Evolutionary conservation across 176 grass and related monocot species (phyloP), one percentile per base, ranked within the genome.

Genomic region (Triticum aestivum): DNA sequence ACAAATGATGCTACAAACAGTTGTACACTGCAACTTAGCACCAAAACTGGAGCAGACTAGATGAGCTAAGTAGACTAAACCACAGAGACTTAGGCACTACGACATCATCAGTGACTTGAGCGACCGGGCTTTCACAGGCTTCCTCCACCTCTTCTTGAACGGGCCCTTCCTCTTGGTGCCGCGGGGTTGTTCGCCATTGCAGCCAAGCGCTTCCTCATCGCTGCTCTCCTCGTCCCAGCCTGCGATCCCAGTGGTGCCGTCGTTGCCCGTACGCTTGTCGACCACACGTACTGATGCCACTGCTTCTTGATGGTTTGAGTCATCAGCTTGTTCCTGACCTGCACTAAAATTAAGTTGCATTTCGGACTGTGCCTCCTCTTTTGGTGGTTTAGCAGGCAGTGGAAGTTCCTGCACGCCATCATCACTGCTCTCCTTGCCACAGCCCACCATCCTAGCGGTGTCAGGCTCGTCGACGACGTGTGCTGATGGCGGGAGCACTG

Each of bases 21-120:
- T 45, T 27, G n/a, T 61, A 45, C 52, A 75, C 27, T 37, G n/a
- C 72, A 64, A 35, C 29, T 61, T 42, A 70, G 35, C 62, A n/a
- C n/a, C 26, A 62, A 56, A 26, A 80, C 10, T 1, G 12, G 35
- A 37, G 9, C 3, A 35, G 17, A 21, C 11, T 38, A 21, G 54
- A 20, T 65, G 73, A 54, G 42, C 41, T 13, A 65, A 27, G 9
- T 34, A 49, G 20, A 8, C 52, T 9, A 58, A 41, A 41, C 39
- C 4, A 35, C 10, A 3, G 14, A 17, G 9, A 78, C 7, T 9
- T 9, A 26, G 21, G 37, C 9, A 14, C n/a, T 26, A 90, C 49
- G 8, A 75, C 81, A 85, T 83, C 81, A 90, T 83, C 61, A 90
- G 33, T 0, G 91, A 90, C 35, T 85, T 93, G 76, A 93, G 85